Evolutionary conservation across 176 grass and related monocot genomes (phyloP).

Genomic region (Avena sativa): DNA sequence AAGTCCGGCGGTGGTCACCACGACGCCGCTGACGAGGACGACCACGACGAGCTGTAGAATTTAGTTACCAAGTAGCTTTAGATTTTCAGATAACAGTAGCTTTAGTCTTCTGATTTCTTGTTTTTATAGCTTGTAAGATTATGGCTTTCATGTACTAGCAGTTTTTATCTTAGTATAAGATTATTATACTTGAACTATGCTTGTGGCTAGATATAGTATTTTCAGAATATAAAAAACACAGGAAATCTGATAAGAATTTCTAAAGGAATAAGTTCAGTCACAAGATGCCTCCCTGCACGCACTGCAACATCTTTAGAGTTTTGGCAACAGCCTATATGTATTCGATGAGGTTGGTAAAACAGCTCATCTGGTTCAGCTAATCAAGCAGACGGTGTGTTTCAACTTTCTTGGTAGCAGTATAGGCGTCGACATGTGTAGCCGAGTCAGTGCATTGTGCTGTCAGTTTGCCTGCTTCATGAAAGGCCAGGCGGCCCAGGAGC

Average conservation of each 20-base stretch:
- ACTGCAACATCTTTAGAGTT: slow-evolving; percentile 13
- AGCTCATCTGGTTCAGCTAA: slow-evolving; percentile 46
- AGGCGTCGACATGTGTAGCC: not conserved
- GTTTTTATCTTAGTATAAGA: not conserved
- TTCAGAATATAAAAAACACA: no score
- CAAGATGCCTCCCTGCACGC: slow-evolving; percentile 9
- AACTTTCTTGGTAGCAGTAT: not conserved
- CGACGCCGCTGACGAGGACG: not conserved
- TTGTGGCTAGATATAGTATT: not conserved
- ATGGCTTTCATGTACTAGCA: not conserved
- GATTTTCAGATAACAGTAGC: not conserved
- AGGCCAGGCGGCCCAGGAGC: slow-evolving; percentile 61
- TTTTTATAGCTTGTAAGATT: no score
- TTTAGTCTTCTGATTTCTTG: no score
- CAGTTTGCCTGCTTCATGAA: slow-evolving; percentile 62
- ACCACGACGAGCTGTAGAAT: slow-evolving; percentile 37
- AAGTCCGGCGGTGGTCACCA: not conserved
- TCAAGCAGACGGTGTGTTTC: not conserved
- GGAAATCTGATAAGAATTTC: no score
- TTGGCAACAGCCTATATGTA: slow-evolving; percentile 6
- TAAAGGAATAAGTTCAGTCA: not conserved
- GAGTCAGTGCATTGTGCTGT: not conserved
- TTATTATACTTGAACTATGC: no score
- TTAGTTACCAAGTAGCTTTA: no score
- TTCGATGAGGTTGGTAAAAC: slow-evolving; percentile 51